A percentile compares a stretch with the other conserved stretches of the same genome.
These are phyloP conservation scores for Dioscorea zingiberensis DNA, from an alignment of 106 monocot species.

Conservation along the genomic window DNA sequence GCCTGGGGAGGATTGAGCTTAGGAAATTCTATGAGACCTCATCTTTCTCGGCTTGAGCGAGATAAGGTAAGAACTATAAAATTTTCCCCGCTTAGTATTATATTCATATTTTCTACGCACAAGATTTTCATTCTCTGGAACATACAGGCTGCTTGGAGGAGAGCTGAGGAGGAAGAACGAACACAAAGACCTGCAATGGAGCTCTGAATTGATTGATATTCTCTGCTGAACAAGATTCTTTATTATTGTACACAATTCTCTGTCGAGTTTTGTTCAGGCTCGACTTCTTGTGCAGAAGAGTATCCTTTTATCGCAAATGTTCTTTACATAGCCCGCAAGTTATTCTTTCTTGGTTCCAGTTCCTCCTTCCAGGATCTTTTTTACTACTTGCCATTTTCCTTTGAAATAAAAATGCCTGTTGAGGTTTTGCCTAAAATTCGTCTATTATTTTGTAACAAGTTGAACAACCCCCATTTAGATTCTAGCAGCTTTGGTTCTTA, in stretches of 20 bases:
- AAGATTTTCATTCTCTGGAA: no score
- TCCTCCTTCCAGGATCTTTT: no score
- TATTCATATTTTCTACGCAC: no score
- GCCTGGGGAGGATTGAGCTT: conserved; percentile 92
- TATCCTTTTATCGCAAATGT: not conserved
- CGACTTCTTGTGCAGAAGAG: not conserved
- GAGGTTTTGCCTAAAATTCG: no score
- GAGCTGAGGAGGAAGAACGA: conserved; percentile 60
- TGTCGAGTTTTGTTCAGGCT: not conserved
- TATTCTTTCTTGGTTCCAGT: no score
- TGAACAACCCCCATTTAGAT: no score
- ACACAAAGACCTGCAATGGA: conserved; percentile 6
- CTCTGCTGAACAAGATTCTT: no score
- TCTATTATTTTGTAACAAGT: no score
- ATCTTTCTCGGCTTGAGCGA: conserved; percentile 70
- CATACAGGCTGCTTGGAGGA: conserved; percentile 79
- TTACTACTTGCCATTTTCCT: no score
- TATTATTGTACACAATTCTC: not conserved
- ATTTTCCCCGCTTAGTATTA: no score
- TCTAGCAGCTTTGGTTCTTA: no score
- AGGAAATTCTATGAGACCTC: conserved; percentile 59
- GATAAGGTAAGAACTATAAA: conserved; percentile 47
- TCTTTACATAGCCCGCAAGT: not conserved
- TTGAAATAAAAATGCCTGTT: no score
- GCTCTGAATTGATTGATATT: not conserved